phyloP scores from a whole-genome alignment of 805 yeast species.

The Yarrowia osloensis region DNA sequence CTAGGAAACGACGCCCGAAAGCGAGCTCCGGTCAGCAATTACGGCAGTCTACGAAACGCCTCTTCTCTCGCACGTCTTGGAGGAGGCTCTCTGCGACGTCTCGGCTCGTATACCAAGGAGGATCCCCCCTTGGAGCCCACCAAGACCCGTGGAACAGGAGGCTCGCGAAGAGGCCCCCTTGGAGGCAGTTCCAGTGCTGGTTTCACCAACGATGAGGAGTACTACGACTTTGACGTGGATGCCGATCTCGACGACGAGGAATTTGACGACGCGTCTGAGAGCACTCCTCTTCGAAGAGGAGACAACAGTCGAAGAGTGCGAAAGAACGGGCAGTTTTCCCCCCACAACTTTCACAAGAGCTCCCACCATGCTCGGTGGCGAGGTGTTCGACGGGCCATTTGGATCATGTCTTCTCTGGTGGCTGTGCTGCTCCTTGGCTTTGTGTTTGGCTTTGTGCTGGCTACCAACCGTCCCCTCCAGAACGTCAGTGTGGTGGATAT shows the following conservation, averaged over 20 bases:
- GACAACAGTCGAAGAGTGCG: conserved; percentile 36
- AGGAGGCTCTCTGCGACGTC: conserved; percentile 24
- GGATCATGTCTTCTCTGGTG: conserved; percentile 40
- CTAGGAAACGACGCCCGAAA: conserved; percentile 1
- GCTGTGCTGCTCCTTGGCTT: conserved; percentile 57
- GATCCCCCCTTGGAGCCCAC: conserved; percentile 16
- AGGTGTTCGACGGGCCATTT: conserved; percentile 40
- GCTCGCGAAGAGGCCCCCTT: conserved; percentile 1
- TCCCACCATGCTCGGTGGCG: conserved; percentile 33
- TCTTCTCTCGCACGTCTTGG: conserved; percentile 18
- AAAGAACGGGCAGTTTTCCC: conserved; percentile 46
- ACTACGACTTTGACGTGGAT: conserved; percentile 47
- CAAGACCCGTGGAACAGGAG: conserved; percentile 1
- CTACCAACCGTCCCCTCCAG: conserved; percentile 81
- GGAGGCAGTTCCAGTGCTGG: conserved; percentile 4
- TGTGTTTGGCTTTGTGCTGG: conserved; percentile 77
- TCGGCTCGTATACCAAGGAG: conserved; percentile 14
- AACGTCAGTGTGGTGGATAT: conserved; percentile 63
- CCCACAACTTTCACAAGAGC: conserved; percentile 48
- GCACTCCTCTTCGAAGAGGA: conserved; percentile 40
- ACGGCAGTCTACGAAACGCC: conserved; percentile 21
- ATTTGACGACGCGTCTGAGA: conserved; percentile 41
- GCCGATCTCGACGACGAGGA: conserved; percentile 48
- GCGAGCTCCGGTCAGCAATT: conserved; percentile 7
- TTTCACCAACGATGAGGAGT: conserved; percentile 43